Evolutionary conservation across 805 yeast genomes (phyloP).

Genomic region (Pichia nakasei): DNA sequence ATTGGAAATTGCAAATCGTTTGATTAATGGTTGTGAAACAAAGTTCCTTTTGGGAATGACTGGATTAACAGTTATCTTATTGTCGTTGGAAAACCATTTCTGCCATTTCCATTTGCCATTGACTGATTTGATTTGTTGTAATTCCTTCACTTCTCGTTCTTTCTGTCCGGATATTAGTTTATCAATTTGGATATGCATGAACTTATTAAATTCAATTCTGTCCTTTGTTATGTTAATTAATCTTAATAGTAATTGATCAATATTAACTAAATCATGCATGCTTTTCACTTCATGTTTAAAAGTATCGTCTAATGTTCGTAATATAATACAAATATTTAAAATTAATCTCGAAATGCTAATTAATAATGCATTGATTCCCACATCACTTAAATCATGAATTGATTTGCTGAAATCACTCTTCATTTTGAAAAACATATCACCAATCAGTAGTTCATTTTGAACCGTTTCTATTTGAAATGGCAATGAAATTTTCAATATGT

Average conservation of each 20-base stretch:
- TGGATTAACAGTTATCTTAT: no score
- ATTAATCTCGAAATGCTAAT: slow-evolving; percentile 3
- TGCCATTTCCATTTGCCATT: background rate
- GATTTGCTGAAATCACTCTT: background rate
- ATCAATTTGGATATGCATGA: slow-evolving; percentile 8
- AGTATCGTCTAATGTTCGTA: background rate
- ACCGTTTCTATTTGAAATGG: slow-evolving; percentile 15
- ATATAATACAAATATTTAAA: slow-evolving; percentile 2
- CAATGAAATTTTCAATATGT: slow-evolving; percentile 13
- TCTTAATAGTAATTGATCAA: background rate
- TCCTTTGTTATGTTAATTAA: background rate
- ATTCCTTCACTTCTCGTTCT: background rate
- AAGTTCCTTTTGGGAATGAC: no score
- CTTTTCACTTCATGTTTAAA: background rate
- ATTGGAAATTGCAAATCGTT: background rate
- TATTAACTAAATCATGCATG: slow-evolving; percentile 14
- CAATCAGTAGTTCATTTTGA: slow-evolving; percentile 2
- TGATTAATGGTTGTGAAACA: background rate
- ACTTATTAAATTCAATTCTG: background rate
- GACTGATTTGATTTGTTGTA: background rate
- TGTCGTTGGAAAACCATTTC: background rate
- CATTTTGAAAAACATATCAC: background rate
- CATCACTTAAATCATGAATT: background rate
- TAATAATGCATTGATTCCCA: background rate
- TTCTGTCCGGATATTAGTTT: slow-evolving; percentile 1